phyloP scores from a whole-genome alignment of 2,329 filamentous ascomycete species.

The Sclerotinia minor region DNA sequence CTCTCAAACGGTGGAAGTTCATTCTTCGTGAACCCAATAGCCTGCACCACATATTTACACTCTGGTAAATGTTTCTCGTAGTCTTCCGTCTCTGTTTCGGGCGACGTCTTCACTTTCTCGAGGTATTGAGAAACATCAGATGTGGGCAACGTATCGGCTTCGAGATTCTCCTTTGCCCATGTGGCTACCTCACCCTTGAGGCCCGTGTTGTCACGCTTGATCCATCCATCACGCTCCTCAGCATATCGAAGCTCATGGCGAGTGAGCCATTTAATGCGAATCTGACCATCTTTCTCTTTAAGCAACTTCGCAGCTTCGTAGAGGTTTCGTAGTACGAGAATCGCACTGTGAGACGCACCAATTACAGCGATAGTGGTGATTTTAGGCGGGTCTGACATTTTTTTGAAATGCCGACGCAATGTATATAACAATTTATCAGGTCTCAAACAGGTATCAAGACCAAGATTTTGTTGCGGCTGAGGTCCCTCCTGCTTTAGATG shows the following conservation, averaged over 20 bases:
- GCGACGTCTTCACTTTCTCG: conserved; percentile 36
- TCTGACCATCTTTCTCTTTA: conserved; percentile 36
- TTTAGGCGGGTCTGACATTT: neutral
- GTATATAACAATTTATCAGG: neutral
- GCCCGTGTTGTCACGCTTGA: conserved; percentile 64
- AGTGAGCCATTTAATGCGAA: conserved; percentile 62
- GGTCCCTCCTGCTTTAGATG: conserved; percentile 43
- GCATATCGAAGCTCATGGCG: conserved; percentile 62
- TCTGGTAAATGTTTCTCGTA: conserved; percentile 50
- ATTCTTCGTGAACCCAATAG: conserved; percentile 57
- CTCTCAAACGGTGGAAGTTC: conserved; percentile 50
- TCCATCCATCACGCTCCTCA: conserved; percentile 62
- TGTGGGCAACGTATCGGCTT: conserved; percentile 49
- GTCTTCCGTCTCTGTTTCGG: conserved; percentile 46
- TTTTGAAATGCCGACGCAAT: neutral
- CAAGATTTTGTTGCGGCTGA: neutral
- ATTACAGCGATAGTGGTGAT: conserved; percentile 54
- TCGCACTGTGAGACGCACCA: conserved; percentile 63
- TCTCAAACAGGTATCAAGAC: conserved; percentile 7
- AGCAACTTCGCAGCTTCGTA: conserved; percentile 46
- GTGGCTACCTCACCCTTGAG: conserved; percentile 61
- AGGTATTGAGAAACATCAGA: conserved; percentile 38
- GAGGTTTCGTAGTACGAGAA: conserved; percentile 62
- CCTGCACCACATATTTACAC: conserved; percentile 57
- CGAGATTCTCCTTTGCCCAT: conserved; percentile 60